These are phyloP conservation scores for Mycena metata DNA, from an alignment of 768 basidiomycete genomes.

Conservation along the genomic window DNA sequence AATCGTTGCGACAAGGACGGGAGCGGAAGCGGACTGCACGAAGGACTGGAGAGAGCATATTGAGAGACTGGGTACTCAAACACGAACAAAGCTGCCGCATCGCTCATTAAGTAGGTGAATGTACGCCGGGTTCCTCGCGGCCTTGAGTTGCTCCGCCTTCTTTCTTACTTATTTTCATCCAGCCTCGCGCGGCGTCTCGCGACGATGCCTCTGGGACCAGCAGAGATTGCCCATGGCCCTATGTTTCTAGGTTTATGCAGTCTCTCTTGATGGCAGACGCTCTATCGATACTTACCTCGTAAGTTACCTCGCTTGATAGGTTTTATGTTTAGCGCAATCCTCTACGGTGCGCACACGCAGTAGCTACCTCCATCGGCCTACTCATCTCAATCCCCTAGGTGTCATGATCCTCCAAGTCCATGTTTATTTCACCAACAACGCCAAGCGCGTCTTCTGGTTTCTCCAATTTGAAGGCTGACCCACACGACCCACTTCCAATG, in stretches of 20 bases:
- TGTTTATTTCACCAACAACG: constrained; percentile 28
- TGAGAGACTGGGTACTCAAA: too few species aligned
- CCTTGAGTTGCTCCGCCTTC: too few species aligned
- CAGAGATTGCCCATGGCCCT: constrained; percentile 47
- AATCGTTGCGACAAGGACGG: too few species aligned
- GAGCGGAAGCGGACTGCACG: too few species aligned
- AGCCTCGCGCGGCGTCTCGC: background rate
- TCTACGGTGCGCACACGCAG: constrained; percentile 44
- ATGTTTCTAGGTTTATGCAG: too few species aligned
- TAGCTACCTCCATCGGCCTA: too few species aligned
- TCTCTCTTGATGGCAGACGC: too few species aligned
- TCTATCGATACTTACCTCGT: too few species aligned
- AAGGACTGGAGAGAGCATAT: too few species aligned
- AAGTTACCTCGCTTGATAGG: too few species aligned
- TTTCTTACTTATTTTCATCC: background rate
- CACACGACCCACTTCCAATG: background rate
- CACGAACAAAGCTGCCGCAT: too few species aligned
- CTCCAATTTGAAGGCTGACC: background rate
- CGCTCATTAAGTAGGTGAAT: background rate
- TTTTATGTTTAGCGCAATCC: constrained; percentile 48
- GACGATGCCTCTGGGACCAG: background rate
- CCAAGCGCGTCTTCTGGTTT: background rate
- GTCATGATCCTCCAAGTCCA: constrained; percentile 49
- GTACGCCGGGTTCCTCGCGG: background rate
- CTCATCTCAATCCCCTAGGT: too few species aligned